Conservation (phyloP, 176 grass and related monocot species). For the Triticum monococcum region DNA sequence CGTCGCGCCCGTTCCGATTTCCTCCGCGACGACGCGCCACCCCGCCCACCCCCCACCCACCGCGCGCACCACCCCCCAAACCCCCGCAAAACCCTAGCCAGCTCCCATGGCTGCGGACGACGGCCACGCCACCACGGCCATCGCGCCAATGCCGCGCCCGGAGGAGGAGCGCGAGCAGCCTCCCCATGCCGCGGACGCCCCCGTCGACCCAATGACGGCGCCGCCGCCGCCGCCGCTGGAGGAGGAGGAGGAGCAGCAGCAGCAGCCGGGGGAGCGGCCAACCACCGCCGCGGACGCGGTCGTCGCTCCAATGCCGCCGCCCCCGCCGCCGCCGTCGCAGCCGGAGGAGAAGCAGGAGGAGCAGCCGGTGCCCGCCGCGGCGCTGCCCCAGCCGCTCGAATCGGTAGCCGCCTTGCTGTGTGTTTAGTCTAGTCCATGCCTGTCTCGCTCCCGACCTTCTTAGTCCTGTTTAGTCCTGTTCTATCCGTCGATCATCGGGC, state of each 20-base stretch:
- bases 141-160: background rate
- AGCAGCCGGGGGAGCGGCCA: background rate
- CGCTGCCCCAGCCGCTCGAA: background rate
- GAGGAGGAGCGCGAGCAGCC: background rate
- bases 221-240: background rate
- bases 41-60: background rate
- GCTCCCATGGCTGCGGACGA: background rate
- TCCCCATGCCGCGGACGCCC: background rate
- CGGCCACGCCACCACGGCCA: background rate
- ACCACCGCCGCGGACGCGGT: background rate
- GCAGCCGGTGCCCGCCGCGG: background rate
- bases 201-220: background rate
- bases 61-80: background rate
- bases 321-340: background rate
- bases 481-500: background rate
- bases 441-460: background rate
- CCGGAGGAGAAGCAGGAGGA: background rate
- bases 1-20: background rate
- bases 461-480: background rate
- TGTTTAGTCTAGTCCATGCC: background rate
- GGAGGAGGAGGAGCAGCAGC: background rate
- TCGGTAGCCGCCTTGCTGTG: background rate
- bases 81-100: conserved; percentile 12
- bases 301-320: background rate
- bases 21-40: background rate